Evolutionary conservation across 768 basidiomycete genomes (phyloP).

Genomic region (Hemileccinum impolitum): DNA sequence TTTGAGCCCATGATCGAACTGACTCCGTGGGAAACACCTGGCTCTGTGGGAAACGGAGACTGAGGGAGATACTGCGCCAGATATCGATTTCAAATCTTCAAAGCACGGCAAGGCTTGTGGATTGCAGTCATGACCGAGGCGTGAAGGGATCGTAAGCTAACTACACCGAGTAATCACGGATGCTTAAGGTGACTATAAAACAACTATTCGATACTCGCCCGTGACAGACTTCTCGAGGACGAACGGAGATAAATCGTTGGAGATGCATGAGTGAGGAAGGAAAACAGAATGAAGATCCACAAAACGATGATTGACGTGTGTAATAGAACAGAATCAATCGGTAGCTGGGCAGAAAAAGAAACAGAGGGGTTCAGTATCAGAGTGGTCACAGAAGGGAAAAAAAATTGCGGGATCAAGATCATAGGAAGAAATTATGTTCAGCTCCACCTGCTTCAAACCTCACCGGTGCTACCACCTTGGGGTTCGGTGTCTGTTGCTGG

Average conservation of each 20-base stretch:
- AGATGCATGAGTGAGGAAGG: constrained; percentile 12
- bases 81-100: too few relatives aligned
- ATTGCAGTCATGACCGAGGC: constrained; percentile 20
- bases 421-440: background rate
- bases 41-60: background rate
- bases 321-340: constrained; percentile 11
- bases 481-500: constrained; percentile 21
- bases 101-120: background rate
- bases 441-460: constrained; percentile 12
- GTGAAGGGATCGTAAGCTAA: constrained; percentile 24
- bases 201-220: constrained; percentile 13
- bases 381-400: constrained; percentile 1
- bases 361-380: background rate
- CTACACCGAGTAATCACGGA: constrained; percentile 12
- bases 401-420: background rate
- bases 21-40: constrained; percentile 11
- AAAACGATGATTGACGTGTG: constrained; percentile 7
- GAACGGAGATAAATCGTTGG: constrained; percentile 3
- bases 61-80: background rate
- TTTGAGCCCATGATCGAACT: constrained; percentile 17
- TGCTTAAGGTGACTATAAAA: constrained; percentile 16
- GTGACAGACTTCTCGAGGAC: constrained; percentile 2
- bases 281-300: constrained; percentile 14
- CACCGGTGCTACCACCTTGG: constrained; percentile 5
- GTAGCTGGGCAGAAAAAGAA: constrained; percentile 2